A percentile compares a stretch with the other conserved stretches of the same genome.
Conservation (phyloP, 2,329 filamentous ascomycete genomes). For the Daldinia sp. region DNA sequence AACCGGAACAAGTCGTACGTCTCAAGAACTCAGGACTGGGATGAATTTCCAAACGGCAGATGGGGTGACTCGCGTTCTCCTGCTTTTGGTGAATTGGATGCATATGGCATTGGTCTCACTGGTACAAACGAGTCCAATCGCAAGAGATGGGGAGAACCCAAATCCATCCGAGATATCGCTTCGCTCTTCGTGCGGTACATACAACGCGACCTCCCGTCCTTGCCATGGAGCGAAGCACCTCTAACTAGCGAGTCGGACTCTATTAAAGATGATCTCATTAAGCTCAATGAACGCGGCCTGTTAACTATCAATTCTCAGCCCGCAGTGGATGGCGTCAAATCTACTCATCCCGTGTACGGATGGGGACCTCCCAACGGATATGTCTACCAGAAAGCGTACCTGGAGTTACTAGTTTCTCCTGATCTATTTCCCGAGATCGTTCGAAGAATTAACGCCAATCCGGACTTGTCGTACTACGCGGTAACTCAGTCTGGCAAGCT, state of each 20-base stretch:
- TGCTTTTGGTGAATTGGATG: conserved; percentile 94
- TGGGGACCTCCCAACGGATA: conserved; percentile 97
- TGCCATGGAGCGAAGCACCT: conserved; percentile 94
- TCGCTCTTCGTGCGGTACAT: conserved; percentile 88
- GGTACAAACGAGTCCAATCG: conserved; percentile 97
- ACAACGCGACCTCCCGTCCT: conserved; percentile 79
- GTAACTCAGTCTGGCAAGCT: conserved; percentile 86
- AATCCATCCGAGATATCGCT: conserved; percentile 82
- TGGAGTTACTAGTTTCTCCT: conserved; percentile 89
- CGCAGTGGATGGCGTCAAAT: conserved; percentile 90
- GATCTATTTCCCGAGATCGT: conserved; percentile 82
- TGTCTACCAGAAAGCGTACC: conserved; percentile 97
- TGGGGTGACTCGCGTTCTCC: conserved; percentile 98
- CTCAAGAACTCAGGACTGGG: conserved; percentile 96
- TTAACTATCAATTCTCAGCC: conserved; percentile 98
- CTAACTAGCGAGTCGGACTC: conserved; percentile 85
- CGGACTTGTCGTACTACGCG: conserved; percentile 92
- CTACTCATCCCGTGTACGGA: conserved; percentile 85
- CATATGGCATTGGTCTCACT: conserved; percentile 92
- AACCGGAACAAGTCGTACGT: conserved; percentile 97
- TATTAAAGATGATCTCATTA: conserved; percentile 81
- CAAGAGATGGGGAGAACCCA: conserved; percentile 92
- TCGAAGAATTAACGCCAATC: conserved; percentile 79
- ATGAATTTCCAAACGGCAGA: conserved; percentile 97
- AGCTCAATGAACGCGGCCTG: conserved; percentile 86